Evolutionary conservation across 495 filamentous ascomycete genomes (phyloP), one percentile per base, ranked within the genome.

Genomic region (Penicilliopsis zonata): DNA sequence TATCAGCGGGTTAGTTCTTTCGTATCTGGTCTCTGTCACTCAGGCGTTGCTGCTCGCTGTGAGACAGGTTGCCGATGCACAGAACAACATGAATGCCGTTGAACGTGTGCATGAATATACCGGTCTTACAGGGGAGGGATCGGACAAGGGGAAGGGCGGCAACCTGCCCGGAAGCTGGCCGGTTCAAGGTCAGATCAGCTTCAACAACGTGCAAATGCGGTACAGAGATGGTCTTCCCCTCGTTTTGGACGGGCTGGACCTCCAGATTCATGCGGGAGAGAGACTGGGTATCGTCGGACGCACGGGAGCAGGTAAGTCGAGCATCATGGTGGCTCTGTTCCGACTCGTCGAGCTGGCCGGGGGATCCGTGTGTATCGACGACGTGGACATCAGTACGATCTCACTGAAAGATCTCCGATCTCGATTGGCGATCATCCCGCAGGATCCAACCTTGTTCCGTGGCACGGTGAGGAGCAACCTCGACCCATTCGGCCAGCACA

Each of bases 231-330:
- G 87, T 30, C 66, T 88, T 0, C 80, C 79, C 0, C 70, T 82
- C 0, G 76, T 90, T 0, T 57, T 93, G 0, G 83, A 86, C 43
- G 80, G 75, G 0, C 62, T 93, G 16, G 72, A 58, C 17, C 87
- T 93, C 54, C 61, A 53, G 6, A 61, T 87, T 18, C 65, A 82
- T 29, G 63, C 68, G 20, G 82, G 82, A 42, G 72, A 94, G 49
- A 67, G 83, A 3, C 59, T 94, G 22, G 86, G 84, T n/a, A 76
- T 94, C 1, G 80, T 90, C 6, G 86, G 86, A 8, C 76, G 86
- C 13, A 93, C 86, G 7, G 86, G 86, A 9, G 83, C 84, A 1
- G 86, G 86, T 12, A 94, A 94, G 46, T 87, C 81, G 0, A 86
- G 81, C 1, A 55, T 92, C 5, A 86, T 82, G 1, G 63, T 92